These are phyloP conservation scores for Saturnispora gosingensis DNA, from an alignment of 805 yeast genomes.

Conservation along the genomic window DNA sequence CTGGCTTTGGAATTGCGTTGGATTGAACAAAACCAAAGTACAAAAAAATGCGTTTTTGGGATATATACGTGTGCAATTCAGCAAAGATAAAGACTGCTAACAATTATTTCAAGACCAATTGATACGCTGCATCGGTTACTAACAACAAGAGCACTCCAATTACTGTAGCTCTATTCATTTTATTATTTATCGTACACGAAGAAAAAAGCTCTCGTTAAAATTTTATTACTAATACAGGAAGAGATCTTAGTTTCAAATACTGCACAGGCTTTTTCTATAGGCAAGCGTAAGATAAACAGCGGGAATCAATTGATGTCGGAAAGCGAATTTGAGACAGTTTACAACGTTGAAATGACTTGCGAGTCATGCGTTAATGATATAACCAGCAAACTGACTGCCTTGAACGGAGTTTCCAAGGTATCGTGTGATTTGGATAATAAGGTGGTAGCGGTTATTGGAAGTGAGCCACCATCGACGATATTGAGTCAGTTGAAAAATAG, in stretches of 20 bases:
- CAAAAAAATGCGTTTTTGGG: too few relatives aligned
- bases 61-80: too few relatives aligned
- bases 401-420: slow-evolving; percentile 42
- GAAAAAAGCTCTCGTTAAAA: neutral
- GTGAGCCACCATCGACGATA: slow-evolving; percentile 66
- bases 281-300: neutral
- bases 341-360: slow-evolving; percentile 82
- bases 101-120: too few relatives aligned
- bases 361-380: slow-evolving; percentile 59
- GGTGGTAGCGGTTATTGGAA: slow-evolving; percentile 59
- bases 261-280: neutral
- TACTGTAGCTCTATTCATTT: neutral
- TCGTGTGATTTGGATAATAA: slow-evolving; percentile 51
- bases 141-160: too few relatives aligned
- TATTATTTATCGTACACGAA: neutral
- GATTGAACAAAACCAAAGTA: too few relatives aligned
- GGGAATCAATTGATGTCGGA: neutral
- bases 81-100: too few relatives aligned
- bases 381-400: slow-evolving; percentile 37
- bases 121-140: too few relatives aligned
- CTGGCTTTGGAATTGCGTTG: too few relatives aligned
- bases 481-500: slow-evolving; percentile 63
- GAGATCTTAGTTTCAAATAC: neutral
- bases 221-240: neutral
- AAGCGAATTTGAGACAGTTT: slow-evolving; percentile 40